Evolutionary conservation across 805 yeast species (phyloP).

Genomic region (Sungouiella thailandica): DNA sequence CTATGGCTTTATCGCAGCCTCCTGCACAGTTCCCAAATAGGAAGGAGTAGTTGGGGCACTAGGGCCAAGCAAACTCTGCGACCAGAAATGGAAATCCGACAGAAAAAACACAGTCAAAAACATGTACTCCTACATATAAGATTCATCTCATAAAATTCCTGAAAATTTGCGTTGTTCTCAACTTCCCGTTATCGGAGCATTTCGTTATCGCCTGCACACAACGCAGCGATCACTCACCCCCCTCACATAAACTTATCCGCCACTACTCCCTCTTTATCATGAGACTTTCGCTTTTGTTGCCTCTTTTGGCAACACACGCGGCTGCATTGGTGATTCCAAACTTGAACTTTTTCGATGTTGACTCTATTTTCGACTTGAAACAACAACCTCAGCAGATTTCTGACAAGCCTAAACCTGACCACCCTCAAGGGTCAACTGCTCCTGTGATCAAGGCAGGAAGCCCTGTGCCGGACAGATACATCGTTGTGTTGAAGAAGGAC

Average conservation of each 20-base stretch:
- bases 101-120: too few relatives aligned
- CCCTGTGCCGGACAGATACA: slow-evolving; percentile 5
- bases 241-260: not conserved
- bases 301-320: slow-evolving; percentile 3
- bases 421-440: not conserved
- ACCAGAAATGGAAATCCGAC: too few relatives aligned
- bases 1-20: too few relatives aligned
- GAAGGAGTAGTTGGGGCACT: too few relatives aligned
- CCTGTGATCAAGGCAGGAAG: not conserved
- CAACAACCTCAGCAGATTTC: not conserved
- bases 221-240: not conserved
- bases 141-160: too few relatives aligned
- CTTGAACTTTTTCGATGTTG: slow-evolving; percentile 1
- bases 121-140: too few relatives aligned
- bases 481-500: slow-evolving; percentile 14
- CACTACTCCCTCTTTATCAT: not conserved
- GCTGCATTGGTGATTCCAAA: slow-evolving; percentile 3
- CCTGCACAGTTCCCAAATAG: too few relatives aligned
- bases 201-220: too few relatives aligned
- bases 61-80: too few relatives aligned
- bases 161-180: too few relatives aligned
- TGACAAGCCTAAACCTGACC: not conserved
- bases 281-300: not conserved
- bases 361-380: not conserved
- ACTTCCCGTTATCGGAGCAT: too few relatives aligned